A percentile compares a stretch with the other conserved stretches of the same genome.
These are phyloP conservation scores for Fraxinus albicans DNA, from an alignment of 305 asterid genomes.

Conservation along the genomic window DNA sequence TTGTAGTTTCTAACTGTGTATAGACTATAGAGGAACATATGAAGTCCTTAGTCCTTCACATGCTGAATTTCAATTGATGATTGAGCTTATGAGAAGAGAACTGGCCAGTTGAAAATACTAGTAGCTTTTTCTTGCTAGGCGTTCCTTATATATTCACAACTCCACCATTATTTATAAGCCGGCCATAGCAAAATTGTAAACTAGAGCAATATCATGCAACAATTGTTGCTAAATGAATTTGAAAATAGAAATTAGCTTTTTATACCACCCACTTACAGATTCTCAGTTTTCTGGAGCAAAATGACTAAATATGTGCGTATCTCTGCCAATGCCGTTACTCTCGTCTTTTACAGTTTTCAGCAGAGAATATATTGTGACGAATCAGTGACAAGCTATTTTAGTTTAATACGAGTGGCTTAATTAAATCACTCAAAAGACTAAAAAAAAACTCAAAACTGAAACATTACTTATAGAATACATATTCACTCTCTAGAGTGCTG, in stretches of 20 bases:
- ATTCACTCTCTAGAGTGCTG: not conserved
- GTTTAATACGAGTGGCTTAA: not conserved
- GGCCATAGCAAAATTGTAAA: not conserved
- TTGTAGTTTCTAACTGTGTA: not conserved
- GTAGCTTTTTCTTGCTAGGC: not conserved
- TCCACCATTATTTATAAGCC: not conserved
- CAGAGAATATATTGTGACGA: not conserved
- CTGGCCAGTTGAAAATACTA: not conserved
- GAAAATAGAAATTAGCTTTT: conserved; percentile 3
- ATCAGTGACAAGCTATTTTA: not conserved
- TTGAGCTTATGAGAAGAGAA: not conserved
- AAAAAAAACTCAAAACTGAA: not conserved
- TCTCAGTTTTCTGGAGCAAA: not conserved
- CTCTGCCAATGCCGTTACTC: not conserved
- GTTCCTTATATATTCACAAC: not conserved
- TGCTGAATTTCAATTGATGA: not conserved
- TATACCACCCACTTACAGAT: not conserved
- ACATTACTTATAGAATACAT: not conserved
- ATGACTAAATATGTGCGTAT: not conserved
- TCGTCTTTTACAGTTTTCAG: not conserved
- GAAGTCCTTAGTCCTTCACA: not conserved
- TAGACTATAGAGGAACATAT: not conserved
- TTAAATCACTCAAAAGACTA: not conserved
- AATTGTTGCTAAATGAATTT: not conserved
- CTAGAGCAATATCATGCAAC: not conserved